Conservation (phyloP, 169 alveolate species). For the Plasmodium cynomolgi region DNA sequence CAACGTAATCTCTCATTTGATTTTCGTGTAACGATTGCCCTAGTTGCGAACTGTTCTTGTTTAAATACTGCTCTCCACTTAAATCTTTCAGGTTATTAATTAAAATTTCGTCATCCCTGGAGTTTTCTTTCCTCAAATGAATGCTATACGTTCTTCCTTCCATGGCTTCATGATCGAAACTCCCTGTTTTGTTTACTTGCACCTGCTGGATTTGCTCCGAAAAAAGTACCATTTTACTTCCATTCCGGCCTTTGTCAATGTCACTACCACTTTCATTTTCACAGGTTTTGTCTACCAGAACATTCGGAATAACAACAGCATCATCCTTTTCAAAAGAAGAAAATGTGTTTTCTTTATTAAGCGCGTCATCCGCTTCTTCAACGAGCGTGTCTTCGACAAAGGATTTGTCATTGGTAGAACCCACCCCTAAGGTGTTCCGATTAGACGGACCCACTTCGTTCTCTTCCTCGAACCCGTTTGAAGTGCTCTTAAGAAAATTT, state of each 20-base stretch:
- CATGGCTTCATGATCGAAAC: not conserved
- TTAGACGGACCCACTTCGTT: not conserved
- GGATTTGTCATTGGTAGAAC: not conserved
- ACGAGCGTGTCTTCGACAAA: not conserved
- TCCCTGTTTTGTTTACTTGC: not conserved
- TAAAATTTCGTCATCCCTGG: not conserved
- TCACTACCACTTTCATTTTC: not conserved
- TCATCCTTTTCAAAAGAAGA: conserved; percentile 4
- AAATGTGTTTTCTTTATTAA: conserved; percentile 5
- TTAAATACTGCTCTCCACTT: not conserved
- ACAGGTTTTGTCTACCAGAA: not conserved
- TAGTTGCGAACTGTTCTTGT: conserved; percentile 1
- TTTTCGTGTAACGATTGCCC: conserved; percentile 1
- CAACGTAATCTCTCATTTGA: not conserved
- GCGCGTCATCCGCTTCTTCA: not conserved
- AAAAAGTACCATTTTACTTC: not conserved
- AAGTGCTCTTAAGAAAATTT: not conserved
- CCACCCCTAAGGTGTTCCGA: not conserved
- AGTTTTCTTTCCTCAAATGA: conserved; percentile 13
- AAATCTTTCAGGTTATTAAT: conserved; percentile 13
- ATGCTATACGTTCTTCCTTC: conserved; percentile 1
- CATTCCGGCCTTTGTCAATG: not conserved
- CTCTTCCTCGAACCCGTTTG: not conserved
- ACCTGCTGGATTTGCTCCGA: not conserved
- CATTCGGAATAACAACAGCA: not conserved